phyloP scores from a whole-genome alignment of 2,329 filamentous ascomycete species.

The Colletotrichum tabaci region DNA sequence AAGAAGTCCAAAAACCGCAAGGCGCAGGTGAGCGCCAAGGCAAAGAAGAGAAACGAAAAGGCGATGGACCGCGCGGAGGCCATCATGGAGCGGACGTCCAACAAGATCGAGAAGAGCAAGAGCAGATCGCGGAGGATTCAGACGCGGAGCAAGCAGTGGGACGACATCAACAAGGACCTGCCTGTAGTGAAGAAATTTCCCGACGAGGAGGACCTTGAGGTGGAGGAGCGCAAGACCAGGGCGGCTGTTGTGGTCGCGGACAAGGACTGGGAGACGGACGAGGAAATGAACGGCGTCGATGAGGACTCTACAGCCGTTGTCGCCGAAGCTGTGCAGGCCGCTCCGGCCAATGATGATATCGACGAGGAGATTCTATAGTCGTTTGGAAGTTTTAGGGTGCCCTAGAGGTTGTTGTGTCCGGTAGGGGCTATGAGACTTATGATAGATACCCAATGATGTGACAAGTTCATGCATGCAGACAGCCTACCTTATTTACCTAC shows the following conservation, averaged over 20 bases:
- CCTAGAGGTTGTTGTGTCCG: slow-evolving; percentile 25
- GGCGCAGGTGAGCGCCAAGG: slow-evolving; percentile 67
- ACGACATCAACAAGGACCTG: slow-evolving; percentile 66
- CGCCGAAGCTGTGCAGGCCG: slow-evolving; percentile 1
- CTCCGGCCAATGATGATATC: slow-evolving; percentile 29
- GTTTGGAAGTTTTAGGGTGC: slow-evolving; percentile 10
- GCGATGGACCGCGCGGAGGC: slow-evolving; percentile 72
- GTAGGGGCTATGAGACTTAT: slow-evolving; percentile 40
- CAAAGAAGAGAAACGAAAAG: slow-evolving; percentile 69
- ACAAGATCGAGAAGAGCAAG: slow-evolving; percentile 70
- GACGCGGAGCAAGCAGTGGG: slow-evolving; percentile 68
- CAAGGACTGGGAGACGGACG: slow-evolving; percentile 51
- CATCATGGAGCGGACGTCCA: slow-evolving; percentile 70
- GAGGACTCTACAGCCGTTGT: slow-evolving; percentile 11
- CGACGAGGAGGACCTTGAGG: slow-evolving; percentile 46
- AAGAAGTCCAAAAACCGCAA: slow-evolving; percentile 77
- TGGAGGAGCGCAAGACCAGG: slow-evolving; percentile 42
- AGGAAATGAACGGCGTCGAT: slow-evolving; percentile 52
- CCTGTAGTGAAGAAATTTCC: slow-evolving; percentile 31
- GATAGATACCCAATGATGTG: slow-evolving; percentile 41
- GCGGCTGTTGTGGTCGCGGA: slow-evolving; percentile 45
- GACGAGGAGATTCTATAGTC: slow-evolving; percentile 42
- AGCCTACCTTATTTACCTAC: not conserved
- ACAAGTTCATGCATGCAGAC: not conserved
- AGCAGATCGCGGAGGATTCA: slow-evolving; percentile 63